Percentiles rank a stretch among this genome's conserved stretches.
phyloP scores from a whole-genome alignment of 257 asterid genomes.

The Linaria vulgaris region DNA sequence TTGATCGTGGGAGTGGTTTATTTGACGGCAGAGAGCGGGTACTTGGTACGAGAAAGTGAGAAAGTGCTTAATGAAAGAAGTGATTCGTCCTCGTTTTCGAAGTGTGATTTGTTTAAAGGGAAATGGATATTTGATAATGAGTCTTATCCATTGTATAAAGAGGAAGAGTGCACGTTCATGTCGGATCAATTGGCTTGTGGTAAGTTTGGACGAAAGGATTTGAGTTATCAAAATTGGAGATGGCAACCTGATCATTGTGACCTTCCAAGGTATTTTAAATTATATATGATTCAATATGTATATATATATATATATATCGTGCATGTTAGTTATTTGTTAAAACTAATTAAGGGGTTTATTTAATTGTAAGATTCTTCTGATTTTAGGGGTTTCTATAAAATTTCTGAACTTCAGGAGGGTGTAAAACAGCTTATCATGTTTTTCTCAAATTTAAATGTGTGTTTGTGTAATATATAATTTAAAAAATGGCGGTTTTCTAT shows the following conservation, averaged over 20 bases:
- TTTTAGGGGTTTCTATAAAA: no score
- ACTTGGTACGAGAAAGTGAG: conserved; percentile 31
- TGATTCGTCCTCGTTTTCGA: no score
- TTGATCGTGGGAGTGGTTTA: conserved; percentile 57
- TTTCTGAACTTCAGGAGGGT: no score
- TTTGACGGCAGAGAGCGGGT: conserved; percentile 56
- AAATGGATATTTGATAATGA: conserved; percentile 73
- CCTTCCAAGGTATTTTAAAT: conserved; percentile 38
- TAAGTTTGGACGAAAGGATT: conserved; percentile 68
- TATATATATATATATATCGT: no score
- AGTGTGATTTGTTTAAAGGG: conserved; percentile 78
- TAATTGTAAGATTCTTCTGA: no score
- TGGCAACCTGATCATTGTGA: conserved; percentile 87
- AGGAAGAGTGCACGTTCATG: conserved; percentile 80
- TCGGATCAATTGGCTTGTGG: conserved; percentile 89
- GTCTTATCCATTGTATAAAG: conserved; percentile 69
- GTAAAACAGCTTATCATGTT: no score
- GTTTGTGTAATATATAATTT: no score
- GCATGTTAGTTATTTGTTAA: no score
- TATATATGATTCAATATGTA: no score
- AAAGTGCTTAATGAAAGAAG: conserved; percentile 2
- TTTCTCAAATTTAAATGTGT: no score
- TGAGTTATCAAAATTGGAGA: conserved; percentile 68
- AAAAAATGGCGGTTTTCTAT: no score
- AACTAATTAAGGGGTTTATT: no score